Conservation (phyloP, 2,329 filamentous ascomycete genomes). For the Myriosclerotinia curreyana region DNA sequence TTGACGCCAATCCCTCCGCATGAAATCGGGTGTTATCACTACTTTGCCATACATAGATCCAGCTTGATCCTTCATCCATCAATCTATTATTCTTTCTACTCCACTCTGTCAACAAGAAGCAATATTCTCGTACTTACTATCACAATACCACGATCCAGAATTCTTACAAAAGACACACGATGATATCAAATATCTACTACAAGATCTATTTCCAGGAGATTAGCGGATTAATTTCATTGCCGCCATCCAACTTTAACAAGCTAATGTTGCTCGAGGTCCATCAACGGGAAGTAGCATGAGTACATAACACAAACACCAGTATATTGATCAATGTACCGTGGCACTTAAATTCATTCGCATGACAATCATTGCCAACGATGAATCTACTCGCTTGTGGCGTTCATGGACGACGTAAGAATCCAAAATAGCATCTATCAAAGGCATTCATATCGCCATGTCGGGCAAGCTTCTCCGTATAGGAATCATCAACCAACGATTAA, state of each 20-base stretch:
- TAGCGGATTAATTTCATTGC: conserved; percentile 26
- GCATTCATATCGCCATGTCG: not conserved
- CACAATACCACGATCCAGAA: not conserved
- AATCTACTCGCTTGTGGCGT: conserved; percentile 19
- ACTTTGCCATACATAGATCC: conserved; percentile 8
- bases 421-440: conserved; percentile 15
- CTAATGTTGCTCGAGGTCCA: conserved; percentile 33
- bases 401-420: conserved; percentile 3
- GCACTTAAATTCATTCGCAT: conserved; percentile 14
- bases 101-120: conserved; percentile 13
- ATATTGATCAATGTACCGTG: conserved; percentile 21
- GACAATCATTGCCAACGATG: conserved; percentile 20
- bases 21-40: conserved; percentile 15
- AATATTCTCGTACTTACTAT: conserved; percentile 21
- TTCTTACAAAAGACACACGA: conserved; percentile 19
- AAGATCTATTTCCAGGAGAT: conserved; percentile 28
- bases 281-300: conserved; percentile 33
- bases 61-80: conserved; percentile 16
- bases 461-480: not conserved
- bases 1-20: conserved; percentile 16
- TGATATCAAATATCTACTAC: conserved; percentile 20
- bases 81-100: conserved; percentile 11
- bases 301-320: conserved; percentile 21
- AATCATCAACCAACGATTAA: conserved; percentile 11
- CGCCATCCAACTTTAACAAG: conserved; percentile 22